Conservation (phyloP, 768 basidiomycete genomes). For the Dioszegia aurantiaca region DNA sequence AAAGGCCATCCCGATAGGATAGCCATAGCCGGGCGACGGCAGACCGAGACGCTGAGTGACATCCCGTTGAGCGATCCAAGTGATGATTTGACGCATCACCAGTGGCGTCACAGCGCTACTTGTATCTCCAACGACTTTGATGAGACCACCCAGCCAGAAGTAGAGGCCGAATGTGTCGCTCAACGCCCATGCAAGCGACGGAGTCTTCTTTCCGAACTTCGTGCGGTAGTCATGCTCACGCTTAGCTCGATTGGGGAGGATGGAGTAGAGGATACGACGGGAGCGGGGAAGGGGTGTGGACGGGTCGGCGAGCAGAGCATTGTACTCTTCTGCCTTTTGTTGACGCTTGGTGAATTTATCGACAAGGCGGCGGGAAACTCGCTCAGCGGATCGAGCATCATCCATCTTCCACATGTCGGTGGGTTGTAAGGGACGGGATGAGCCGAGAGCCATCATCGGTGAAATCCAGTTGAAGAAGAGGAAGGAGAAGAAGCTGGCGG, state of each 20-base stretch:
- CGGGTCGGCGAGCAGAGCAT: constrained; percentile 65
- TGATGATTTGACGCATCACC: constrained; percentile 45
- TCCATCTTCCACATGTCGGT: constrained; percentile 77
- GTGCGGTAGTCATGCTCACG: constrained; percentile 44
- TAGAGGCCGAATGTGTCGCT: constrained; percentile 46
- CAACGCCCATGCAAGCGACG: constrained; percentile 48
- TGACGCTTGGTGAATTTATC: constrained; percentile 64
- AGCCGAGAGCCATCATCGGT: constrained; percentile 68
- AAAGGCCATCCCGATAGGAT: constrained; percentile 73
- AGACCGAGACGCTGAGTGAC: constrained; percentile 24
- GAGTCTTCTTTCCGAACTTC: constrained; percentile 44
- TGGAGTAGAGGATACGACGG: constrained; percentile 61
- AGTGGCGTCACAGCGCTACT: constrained; percentile 51
- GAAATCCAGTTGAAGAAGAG: constrained; percentile 76
- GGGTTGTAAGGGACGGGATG: constrained; percentile 73
- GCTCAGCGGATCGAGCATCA: constrained; percentile 60
- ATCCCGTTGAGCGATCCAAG: constrained; percentile 34
- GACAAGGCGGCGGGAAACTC: constrained; percentile 64
- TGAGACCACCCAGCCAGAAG: constrained; percentile 56
- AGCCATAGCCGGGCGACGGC: constrained; percentile 56
- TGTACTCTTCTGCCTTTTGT: constrained; percentile 66
- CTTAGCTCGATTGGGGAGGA: constrained; percentile 57
- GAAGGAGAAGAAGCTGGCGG: constrained; percentile 61
- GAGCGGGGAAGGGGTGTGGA: constrained; percentile 61
- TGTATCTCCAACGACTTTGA: constrained; percentile 52